Evolutionary conservation across 78 protist species (phyloP).

Genomic region (Dictyostelium firmibasis): DNA sequence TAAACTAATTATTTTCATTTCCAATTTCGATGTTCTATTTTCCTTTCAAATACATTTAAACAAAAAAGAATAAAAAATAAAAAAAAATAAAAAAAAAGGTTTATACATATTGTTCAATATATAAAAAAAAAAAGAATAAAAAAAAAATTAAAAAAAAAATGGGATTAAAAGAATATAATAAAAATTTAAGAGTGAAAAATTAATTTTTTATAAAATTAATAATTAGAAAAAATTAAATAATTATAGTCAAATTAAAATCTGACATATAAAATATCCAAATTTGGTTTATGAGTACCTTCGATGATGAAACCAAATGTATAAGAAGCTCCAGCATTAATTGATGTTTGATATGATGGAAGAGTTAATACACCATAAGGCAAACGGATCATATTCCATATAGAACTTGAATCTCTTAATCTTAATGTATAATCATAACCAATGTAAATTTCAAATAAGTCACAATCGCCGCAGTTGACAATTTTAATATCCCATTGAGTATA

Average conservation of each 20-base stretch:
- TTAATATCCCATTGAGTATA: constrained; percentile 29
- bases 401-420: neutral
- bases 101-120: no score
- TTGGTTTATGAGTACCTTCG: constrained; percentile 4
- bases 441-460: constrained; percentile 4
- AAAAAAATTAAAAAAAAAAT: neutral
- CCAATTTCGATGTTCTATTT: no score
- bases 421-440: constrained; percentile 33
- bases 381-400: constrained; percentile 23
- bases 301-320: constrained; percentile 49
- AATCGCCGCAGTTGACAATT: neutral
- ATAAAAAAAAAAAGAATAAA: neutral
- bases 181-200: neutral
- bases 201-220: neutral
- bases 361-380: neutral
- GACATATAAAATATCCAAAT: neutral
- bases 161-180: no score
- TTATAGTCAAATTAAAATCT: neutral
- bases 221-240: neutral
- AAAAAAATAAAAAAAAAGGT: no score
- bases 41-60: no score
- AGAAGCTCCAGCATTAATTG: constrained; percentile 22
- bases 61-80: no score
- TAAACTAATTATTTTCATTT: no score
- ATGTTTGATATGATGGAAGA: constrained; percentile 10